Base-by-base conservation (phyloP, 2,329 filamentous ascomycete species). In the Colletotrichum tofieldiae region DNA sequence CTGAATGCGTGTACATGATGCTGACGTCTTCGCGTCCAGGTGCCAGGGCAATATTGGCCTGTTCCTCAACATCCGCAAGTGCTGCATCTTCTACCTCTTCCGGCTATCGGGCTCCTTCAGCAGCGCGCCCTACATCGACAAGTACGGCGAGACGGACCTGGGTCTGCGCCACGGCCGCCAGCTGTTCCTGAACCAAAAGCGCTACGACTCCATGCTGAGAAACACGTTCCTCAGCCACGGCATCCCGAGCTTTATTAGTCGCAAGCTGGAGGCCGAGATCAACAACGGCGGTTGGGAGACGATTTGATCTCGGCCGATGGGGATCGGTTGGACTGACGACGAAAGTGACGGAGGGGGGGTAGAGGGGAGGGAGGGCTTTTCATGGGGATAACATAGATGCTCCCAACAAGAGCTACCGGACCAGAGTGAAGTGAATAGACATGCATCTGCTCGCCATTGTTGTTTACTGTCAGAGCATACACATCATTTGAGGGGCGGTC, bases 241-340 rank as follows among this genome's bases (percentile, higher is more conserved):
- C 5, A 91, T 99, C 37, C 95, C 95, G 45, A 97, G 93, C 76
- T 91, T 94, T 58, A 98, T 99, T 79, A 94, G 93, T 75, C 88
- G 96, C 75, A 96, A 94, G 82, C 83, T 99, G 75, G 96, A 99
- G 85, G 93, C 94, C 18, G 96, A 99, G 81, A 94, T 98, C 55
- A 99, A 99, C 80, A 98, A 94, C 77, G 96, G 96, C 0, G 96
- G 96, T 0, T 99, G 96, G 96, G 96, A 99, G 85, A 98, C 91
- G n/a, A 87, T 91, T 64, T 89, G 77, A 84, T 26, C 5, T 26
- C 26, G 20, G 6, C 23, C 7, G 26, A n/a, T 14, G 37, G 41
- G 29, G 6, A 7, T 18, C 12, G 35, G 14, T 39, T 2, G 59
- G 23, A 62, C 29, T 39, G 45, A 49, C 23, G 37, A 58, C 35